These are phyloP conservation scores for Pleurotus giganteus DNA, from an alignment of 768 basidiomycete species.

Conservation along the genomic window DNA sequence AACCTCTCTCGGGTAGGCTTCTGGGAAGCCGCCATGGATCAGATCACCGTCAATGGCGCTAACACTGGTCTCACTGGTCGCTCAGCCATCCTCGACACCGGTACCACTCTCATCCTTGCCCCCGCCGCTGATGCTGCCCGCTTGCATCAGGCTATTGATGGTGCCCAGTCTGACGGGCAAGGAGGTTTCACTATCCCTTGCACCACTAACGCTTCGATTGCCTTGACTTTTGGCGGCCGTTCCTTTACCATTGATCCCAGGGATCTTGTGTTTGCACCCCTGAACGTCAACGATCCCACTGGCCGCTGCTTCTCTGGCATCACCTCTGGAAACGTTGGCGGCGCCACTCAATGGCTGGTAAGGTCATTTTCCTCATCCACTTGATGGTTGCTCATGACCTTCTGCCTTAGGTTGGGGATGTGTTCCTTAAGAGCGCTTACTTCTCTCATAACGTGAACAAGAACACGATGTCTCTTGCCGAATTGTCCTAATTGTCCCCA, in stretches of 20 bases:
- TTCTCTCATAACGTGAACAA: constrained; percentile 13
- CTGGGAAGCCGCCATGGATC: constrained; percentile 73
- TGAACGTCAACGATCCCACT: constrained; percentile 48
- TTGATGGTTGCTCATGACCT: neutral
- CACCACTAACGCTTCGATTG: constrained; percentile 37
- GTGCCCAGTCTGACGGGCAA: constrained; percentile 40
- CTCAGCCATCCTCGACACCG: constrained; percentile 72
- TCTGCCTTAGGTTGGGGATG: constrained; percentile 16
- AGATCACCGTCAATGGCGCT: constrained; percentile 55
- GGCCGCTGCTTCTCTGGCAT: constrained; percentile 76
- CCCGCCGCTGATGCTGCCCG: constrained; percentile 36
- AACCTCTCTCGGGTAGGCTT: constrained; percentile 72
- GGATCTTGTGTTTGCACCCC: constrained; percentile 57
- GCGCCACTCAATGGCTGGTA: constrained; percentile 67
- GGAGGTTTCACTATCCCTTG: constrained; percentile 55
- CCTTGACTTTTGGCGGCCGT: constrained; percentile 46
- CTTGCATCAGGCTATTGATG: constrained; percentile 41
- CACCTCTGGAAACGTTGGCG: constrained; percentile 57
- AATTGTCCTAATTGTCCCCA: neutral
- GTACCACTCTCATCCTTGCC: constrained; percentile 52
- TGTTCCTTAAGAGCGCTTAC: constrained; percentile 20
- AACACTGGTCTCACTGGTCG: constrained; percentile 53
- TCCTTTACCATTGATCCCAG: constrained; percentile 57
- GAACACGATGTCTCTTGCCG: constrained; percentile 12
- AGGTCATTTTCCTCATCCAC: constrained; percentile 10